A percentile compares a stretch with the other conserved stretches of the same genome.
Conservation (phyloP, 305 asterid species). For the Fraxinus latifolia region DNA sequence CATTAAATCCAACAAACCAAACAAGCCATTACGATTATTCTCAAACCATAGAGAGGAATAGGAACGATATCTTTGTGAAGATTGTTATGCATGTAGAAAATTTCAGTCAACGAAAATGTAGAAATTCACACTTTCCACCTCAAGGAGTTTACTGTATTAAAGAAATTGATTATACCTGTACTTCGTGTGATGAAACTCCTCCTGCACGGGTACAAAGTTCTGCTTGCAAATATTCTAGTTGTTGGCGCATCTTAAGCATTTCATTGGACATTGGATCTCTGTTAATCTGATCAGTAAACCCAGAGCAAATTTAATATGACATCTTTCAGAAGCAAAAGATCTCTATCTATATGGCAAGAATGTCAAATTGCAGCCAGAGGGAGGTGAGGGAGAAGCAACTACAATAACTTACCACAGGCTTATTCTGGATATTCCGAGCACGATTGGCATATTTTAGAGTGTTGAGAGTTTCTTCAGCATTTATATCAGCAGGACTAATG, state of each 20-base stretch:
- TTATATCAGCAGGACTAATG: slow-evolving; percentile 98
- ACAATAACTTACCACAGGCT: slow-evolving; percentile 72
- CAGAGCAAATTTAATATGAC: slow-evolving; percentile 21
- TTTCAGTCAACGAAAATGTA: neutral
- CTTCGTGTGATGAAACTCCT: slow-evolving; percentile 63
- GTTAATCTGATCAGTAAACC: slow-evolving; percentile 55
- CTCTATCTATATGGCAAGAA: slow-evolving; percentile 5
- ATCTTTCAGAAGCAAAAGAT: slow-evolving; percentile 16
- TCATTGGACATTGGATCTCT: slow-evolving; percentile 93
- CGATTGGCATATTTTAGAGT: slow-evolving; percentile 98
- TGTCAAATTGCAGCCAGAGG: slow-evolving; percentile 6
- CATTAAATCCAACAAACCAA: neutral
- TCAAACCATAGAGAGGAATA: neutral
- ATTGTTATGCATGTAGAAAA: neutral
- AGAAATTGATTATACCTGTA: slow-evolving; percentile 51
- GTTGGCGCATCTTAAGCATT: slow-evolving; percentile 98
- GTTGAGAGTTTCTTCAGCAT: slow-evolving; percentile 98
- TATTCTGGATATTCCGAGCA: slow-evolving; percentile 96
- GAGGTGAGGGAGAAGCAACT: neutral
- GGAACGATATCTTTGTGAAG: neutral
- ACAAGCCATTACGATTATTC: neutral
- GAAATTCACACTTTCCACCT: neutral
- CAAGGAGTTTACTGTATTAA: neutral
- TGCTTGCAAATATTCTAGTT: slow-evolving; percentile 87
- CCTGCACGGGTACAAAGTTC: slow-evolving; percentile 98